Base-by-base conservation (phyloP, 1,284 basidiomycete genomes). In the Volvariella surrecta region DNA sequence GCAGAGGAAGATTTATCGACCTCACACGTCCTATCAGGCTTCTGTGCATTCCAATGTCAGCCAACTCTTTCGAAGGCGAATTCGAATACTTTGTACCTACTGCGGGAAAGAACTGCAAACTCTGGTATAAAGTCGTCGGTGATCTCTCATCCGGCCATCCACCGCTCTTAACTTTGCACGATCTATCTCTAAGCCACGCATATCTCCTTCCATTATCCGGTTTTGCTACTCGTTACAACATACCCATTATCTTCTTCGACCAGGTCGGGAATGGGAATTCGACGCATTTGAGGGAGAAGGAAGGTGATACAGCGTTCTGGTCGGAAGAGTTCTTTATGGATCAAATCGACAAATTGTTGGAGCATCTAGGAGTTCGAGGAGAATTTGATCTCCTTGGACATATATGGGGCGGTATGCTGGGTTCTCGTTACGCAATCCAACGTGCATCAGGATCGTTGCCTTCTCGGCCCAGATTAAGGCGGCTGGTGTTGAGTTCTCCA, bases 361-460 rank as follows among this genome's bases (percentile, higher is more conserved):
- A 50, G 6, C 57, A 67, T 47, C 54, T 73, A 31, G 59, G 51
- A 2, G 63, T 73, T 45, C 50, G 54, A 3, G 57, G 53, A 17
- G 50, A 59, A 21, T 74, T 62, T 43, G 56, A 63, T 40, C 28
- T 76, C 2, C 43, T 68, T 0, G 74, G 73, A 1, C 68, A 76
- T 30, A 72, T 70, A 6, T 74, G 73, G 73, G 72, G 71, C 16
- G 71, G 69, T 1, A 71, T 73, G 63, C 60, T 76, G 2, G 69
- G 52, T 8, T 51, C 65, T 1, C 53, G 54, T 4, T 64, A 67
- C 40, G 69, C 65, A 11, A 53, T 54, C 3, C 56, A 52, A 20
- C 24, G 6, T 11, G 24, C 24, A 6, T 15, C 34, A 8, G 34
- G n/a, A 4, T 6, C 34, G 18, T 19, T 35, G 9, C 49, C 50